Evolutionary conservation across 306 rosid species (phyloP), one percentile per base, ranked within the genome.

Genomic region (Dryas drummondii): DNA sequence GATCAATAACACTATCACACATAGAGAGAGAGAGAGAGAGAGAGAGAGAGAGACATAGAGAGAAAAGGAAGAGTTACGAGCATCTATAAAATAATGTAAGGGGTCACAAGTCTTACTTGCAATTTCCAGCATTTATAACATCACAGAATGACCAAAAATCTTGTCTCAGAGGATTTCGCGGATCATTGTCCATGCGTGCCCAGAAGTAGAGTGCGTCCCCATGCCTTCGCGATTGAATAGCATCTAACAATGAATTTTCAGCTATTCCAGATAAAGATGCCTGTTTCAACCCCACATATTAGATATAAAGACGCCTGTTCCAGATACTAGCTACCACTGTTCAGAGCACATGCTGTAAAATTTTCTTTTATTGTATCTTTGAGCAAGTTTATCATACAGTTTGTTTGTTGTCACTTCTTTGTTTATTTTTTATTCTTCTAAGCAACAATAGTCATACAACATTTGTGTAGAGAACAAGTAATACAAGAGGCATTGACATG

Each of bases 81-180:
- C 15, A 41, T 27, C 48, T 41, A 45, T 42, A 72, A 5, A 68
- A 16, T 64, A 57, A 60, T 16, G 12, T 14, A 8, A 56, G 9
- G 32, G 7, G 47, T 46, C 40, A 46, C 68, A 37, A 47, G 72
- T 59, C 88, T 81, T 90, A 96, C 99, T 79, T 90, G 99, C 99
- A 96, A 79, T 93, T 88, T 84, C 99, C 99, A 41, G 98, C 96
- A 80, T 96, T 96, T 78, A 88, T 70, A 70, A 89, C 87, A 80
- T 96, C 90, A 46, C 99, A 96, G 78, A 92, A 89, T 19, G 99
- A 90, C 99, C 99, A 96, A 68, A 96, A 96, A 76, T 96, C 92
- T 51, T 83, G 87, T 83, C 79, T 78, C 73, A 40, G 84, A 59
- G 97, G 93, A 72, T 86, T 89, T 73, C 88, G 83, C 9, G 71